Base-by-base conservation (phyloP, 352 stramenopile genomes). In the Globisporangium barbulae region DNA sequence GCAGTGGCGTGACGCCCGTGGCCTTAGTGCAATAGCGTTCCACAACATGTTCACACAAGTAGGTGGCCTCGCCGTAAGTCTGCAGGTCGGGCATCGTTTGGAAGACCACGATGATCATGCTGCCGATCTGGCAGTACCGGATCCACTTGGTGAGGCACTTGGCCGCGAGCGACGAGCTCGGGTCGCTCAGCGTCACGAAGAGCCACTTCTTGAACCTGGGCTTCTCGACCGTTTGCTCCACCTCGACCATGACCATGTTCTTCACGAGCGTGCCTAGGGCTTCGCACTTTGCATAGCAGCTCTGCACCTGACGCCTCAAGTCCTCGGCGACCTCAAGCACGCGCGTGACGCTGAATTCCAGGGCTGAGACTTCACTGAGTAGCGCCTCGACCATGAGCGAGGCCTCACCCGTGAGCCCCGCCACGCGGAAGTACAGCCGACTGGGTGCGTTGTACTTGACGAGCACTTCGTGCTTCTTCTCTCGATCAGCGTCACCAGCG, bases 401-500 rank as follows among this genome's bases (percentile, higher is more conserved):
- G 0, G 81, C 76, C 52, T 90, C 81, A 25, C 83, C 83, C 2
- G 78, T 85, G 50, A 89, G 74, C 17, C 79, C 73, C 7, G 83
- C 81, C 22, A 92, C 69, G 0, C 72, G 75, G 25, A 92, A 33
- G 63, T 90, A 92, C 2, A 83, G 56, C 49, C 78, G 83, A 58
- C 89, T 92, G 13, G 83, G 83, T 0, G 73, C 70, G 49, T 90
- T 90, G 63, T 92, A 92, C 68, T 92, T 92, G 71, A 88, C 79
- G 2, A 92, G 70, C 41, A 92, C 83, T 45, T 92, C 83, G 33
- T 89, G 81, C 59, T 89, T 90, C 53, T 61, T 61, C 21, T 67
- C 61, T 10, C 85, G 72, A 22, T 90, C 79, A 9, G 70, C 64
- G 50, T 76, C 62, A 21, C 64, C 66, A 39, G 76, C 73, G 15